Base-by-base conservation (phyloP, 2,329 filamentous ascomycete genomes). In the Laburnicola sp. region DNA sequence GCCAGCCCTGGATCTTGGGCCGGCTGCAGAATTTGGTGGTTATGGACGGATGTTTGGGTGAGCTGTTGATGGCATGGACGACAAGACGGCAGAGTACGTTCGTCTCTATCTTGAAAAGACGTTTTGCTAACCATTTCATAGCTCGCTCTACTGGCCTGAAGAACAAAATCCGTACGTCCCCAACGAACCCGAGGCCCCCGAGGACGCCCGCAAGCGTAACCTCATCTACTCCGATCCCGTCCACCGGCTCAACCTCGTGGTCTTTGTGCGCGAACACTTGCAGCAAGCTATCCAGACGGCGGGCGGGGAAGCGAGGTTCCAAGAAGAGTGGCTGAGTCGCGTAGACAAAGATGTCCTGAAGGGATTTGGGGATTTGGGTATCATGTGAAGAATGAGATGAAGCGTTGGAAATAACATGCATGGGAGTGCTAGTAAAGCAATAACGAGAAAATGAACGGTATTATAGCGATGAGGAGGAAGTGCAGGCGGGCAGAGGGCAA, bases 11-110 rank as follows among this genome's bases (percentile, higher is more conserved):
- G 47, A 78, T 84, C 2, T 73, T 91, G 3, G 65, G 71, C 1
- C 80, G 79, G 32, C 76, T 94, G 48, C 89, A 94, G 69, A 86
- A 86, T 63, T 85, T 89, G 62, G 84, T 94, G 63, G 79, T 80
- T 1, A 81, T 91, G 89, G 89, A 88, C 86, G 1, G 83, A 82
- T 56, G 81, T 89, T 1, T 92, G 27, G 74, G 75, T 1, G 86
- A 91, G 62, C 74, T 92, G 43, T 86, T 45, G 85, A 86, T 39
- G 83, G 83, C 23, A 76, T 78, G 35, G 77, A 78, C 25, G 77
- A 80, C 40, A 78, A 58, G 40, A 69, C 45, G 26, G 64, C 62
- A 1, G 73, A 75, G 69, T 73, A 64, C 3, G 67, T 67, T 3
- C 40, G 9, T 16, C 39, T 16, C 22, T 6, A 11, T 11, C 39